Evolutionary conservation across 257 asterid species (phyloP).

Genomic region (Coffea eugenioides): DNA sequence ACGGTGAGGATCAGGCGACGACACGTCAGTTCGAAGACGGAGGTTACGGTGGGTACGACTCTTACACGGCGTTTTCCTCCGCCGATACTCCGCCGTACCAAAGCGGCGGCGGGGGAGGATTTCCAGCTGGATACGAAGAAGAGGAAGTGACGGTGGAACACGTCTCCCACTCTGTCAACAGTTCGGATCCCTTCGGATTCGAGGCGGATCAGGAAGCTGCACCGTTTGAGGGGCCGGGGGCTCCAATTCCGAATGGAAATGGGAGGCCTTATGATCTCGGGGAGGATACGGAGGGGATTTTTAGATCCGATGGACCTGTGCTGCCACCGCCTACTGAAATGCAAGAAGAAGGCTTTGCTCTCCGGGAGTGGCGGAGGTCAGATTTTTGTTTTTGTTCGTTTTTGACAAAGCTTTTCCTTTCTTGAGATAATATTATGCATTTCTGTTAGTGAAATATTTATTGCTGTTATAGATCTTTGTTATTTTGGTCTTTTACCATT

Average conservation of each 20-base stretch:
- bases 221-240: slow-evolving; percentile 42
- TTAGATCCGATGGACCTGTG: slow-evolving; percentile 78
- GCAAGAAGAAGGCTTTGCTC: slow-evolving; percentile 82
- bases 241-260: slow-evolving; percentile 69
- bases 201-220: slow-evolving; percentile 42
- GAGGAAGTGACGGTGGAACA: slow-evolving; percentile 70
- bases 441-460: not conserved
- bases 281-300: slow-evolving; percentile 63
- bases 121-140: slow-evolving; percentile 42
- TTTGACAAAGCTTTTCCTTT: not conserved
- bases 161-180: slow-evolving; percentile 37
- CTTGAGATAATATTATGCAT: not conserved
- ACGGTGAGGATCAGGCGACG: slow-evolving; percentile 46
- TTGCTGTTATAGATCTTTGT: not conserved
- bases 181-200: slow-evolving; percentile 77
- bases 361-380: slow-evolving; percentile 92
- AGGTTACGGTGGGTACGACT: slow-evolving; percentile 46
- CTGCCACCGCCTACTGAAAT: slow-evolving; percentile 83
- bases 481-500: not conserved
- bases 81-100: slow-evolving; percentile 63
- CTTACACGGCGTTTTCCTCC: slow-evolving; percentile 45
- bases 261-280: slow-evolving; percentile 49
- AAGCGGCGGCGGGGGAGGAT: slow-evolving; percentile 25
- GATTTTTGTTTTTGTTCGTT: slow-evolving; percentile 17
- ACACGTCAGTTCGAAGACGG: slow-evolving; percentile 53